A percentile compares a stretch with the other conserved stretches of the same genome.
Evolutionary conservation across 2,329 filamentous ascomycete genomes (phyloP).

Genomic region (Plectosphaerella sp.): DNA sequence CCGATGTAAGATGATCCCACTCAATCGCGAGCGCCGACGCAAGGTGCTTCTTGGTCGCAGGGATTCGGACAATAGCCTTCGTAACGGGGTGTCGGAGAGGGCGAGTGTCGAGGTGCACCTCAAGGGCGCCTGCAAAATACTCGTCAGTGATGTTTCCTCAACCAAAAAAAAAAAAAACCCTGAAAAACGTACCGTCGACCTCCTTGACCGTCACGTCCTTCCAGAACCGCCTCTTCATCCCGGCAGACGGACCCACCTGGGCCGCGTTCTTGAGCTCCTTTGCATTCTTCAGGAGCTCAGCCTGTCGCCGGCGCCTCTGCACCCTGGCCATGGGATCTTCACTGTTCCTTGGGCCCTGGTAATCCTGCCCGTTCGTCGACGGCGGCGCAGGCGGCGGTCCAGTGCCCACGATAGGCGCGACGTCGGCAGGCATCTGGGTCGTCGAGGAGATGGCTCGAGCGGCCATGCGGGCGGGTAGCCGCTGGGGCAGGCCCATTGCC

Average conservation of each 20-base stretch:
- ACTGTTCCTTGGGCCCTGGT: conserved; percentile 26
- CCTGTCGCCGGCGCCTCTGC: conserved; percentile 48
- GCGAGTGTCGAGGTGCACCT: conserved; percentile 71
- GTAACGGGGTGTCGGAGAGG: conserved; percentile 74
- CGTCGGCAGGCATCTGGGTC: conserved; percentile 33
- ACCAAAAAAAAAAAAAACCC: too few species aligned
- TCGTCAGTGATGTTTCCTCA: neutral
- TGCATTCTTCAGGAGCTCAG: conserved; percentile 48
- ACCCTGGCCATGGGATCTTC: conserved; percentile 30
- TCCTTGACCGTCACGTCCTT: conserved; percentile 71
- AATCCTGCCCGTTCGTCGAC: conserved; percentile 23
- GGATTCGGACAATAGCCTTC: conserved; percentile 68
- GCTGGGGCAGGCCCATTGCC: conserved; percentile 22
- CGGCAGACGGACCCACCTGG: conserved; percentile 35
- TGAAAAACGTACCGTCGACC: conserved; percentile 50
- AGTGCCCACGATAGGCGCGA: conserved; percentile 48
- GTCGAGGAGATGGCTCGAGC: conserved; percentile 26
- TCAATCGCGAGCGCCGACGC: conserved; percentile 84
- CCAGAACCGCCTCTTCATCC: conserved; percentile 76
- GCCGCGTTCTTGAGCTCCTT: conserved; percentile 30
- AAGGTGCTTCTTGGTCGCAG: conserved; percentile 71
- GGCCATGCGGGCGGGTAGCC: conserved; percentile 18
- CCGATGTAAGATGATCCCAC: conserved; percentile 82
- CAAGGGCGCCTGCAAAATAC: conserved; percentile 33
- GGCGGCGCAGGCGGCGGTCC: conserved; percentile 58